phyloP scores from a whole-genome alignment of 1,139 yeast species.

The Yamadazyma jaroonii region DNA sequence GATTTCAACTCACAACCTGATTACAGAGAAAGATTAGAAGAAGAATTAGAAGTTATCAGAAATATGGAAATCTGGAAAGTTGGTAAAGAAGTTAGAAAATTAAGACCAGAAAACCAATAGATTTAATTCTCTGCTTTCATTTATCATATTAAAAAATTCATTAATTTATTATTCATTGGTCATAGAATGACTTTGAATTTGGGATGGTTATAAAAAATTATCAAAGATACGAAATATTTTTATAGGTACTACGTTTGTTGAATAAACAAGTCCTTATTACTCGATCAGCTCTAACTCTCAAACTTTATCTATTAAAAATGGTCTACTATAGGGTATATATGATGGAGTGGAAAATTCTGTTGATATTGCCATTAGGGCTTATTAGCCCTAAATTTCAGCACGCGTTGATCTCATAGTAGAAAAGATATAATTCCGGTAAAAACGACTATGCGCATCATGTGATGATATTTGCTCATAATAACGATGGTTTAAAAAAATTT shows the following conservation, averaged over 20 bases:
- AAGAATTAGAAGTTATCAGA: constrained; percentile 90
- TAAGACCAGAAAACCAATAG: constrained; percentile 97
- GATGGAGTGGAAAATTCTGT: no score
- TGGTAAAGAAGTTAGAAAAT: constrained; percentile 99
- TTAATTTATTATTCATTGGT: constrained; percentile 2
- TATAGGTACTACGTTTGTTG: constrained; percentile 41
- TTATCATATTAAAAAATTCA: not conserved
- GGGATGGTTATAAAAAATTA: constrained; percentile 19
- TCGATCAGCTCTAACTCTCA: no score
- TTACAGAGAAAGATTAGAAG: constrained; percentile 95
- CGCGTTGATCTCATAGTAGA: not conserved
- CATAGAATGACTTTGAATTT: constrained; percentile 17
- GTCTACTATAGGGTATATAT: no score
- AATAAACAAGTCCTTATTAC: constrained; percentile 28
- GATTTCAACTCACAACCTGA: constrained; percentile 97
- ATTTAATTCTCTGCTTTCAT: not conserved
- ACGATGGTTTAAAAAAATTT: not conserved
- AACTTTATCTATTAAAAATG: no score
- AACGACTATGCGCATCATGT: constrained; percentile 5
- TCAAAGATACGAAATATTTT: constrained; percentile 18
- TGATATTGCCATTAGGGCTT: not conserved
- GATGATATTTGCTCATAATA: not conserved
- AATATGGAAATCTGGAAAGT: constrained; percentile 99
- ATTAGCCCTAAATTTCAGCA: constrained; percentile 4
- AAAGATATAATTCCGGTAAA: constrained; percentile 1